phyloP scores from a whole-genome alignment of 495 filamentous ascomycete species.

The Lasiosphaeria miniovina region DNA sequence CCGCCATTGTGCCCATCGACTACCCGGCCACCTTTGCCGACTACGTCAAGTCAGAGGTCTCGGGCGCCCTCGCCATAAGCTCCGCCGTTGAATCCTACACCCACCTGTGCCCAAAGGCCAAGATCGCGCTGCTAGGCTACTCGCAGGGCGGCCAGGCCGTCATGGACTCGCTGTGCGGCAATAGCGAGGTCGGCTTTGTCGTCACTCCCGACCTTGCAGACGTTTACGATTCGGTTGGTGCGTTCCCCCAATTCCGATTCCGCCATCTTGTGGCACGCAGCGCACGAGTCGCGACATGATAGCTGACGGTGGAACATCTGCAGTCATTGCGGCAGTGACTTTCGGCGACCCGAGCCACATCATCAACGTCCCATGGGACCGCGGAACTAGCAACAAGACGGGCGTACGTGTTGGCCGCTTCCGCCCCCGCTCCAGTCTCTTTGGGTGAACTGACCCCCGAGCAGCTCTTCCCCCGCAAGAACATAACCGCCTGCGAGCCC shows the following conservation, averaged over 20 bases:
- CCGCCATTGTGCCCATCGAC: slow-evolving; percentile 20
- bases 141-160: slow-evolving; percentile 18
- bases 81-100: slow-evolving; percentile 55
- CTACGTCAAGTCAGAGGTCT: slow-evolving; percentile 48
- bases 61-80: slow-evolving; percentile 42
- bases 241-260: background rate
- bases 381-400: slow-evolving; percentile 9
- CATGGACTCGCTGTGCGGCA: slow-evolving; percentile 13
- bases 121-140: slow-evolving; percentile 51
- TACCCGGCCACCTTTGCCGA: slow-evolving; percentile 39
- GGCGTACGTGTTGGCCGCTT: slow-evolving; percentile 8
- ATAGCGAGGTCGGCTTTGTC: slow-evolving; percentile 1
- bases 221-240: background rate
- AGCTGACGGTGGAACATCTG: slow-evolving; percentile 6
- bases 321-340: slow-evolving; percentile 5
- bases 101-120: slow-evolving; percentile 50
- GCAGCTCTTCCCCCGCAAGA: slow-evolving; percentile 22
- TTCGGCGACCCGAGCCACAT: slow-evolving; percentile 12
- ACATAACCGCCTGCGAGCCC: slow-evolving; percentile 11
- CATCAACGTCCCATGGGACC: slow-evolving; percentile 3
- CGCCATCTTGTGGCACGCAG: too few relatives aligned
- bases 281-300: background rate
- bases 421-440: slow-evolving; percentile 11
- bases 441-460: slow-evolving; percentile 11
- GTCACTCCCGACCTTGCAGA: background rate